Evolutionary conservation across 2,329 filamentous ascomycete genomes (phyloP).

Genomic region (Herpomyces periplanetae): DNA sequence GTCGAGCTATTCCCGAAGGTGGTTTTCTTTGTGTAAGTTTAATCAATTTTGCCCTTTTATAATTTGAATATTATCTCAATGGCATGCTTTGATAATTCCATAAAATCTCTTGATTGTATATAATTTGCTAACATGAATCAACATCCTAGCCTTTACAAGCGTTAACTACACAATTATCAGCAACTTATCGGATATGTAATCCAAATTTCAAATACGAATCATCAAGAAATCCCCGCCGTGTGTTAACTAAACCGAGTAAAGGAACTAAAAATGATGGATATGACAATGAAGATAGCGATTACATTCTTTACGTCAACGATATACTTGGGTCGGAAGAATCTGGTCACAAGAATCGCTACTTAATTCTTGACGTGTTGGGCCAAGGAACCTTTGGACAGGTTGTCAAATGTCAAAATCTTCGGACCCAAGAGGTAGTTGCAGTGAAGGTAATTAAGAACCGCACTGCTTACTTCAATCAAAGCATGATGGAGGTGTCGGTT

Average conservation of each 20-base stretch:
- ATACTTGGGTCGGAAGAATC: slow-evolving; percentile 91
- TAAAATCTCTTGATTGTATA: slow-evolving; percentile 1
- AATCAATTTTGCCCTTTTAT: background rate
- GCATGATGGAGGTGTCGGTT: slow-evolving; percentile 99
- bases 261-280: slow-evolving; percentile 94
- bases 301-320: slow-evolving; percentile 95
- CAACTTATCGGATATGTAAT: slow-evolving; percentile 93
- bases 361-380: slow-evolving; percentile 80
- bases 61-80: slow-evolving; percentile 1
- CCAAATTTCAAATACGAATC: slow-evolving; percentile 95
- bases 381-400: slow-evolving; percentile 96
- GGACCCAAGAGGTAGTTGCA: slow-evolving; percentile 88
- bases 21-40: slow-evolving; percentile 69
- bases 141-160: slow-evolving; percentile 45
- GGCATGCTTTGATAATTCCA: slow-evolving; percentile 2
- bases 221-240: slow-evolving; percentile 67
- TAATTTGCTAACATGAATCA: slow-evolving; percentile 1
- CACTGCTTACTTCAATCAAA: slow-evolving; percentile 96
- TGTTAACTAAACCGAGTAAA: slow-evolving; percentile 92
- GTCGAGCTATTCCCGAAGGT: slow-evolving; percentile 74
- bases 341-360: slow-evolving; percentile 86
- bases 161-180: slow-evolving; percentile 57
- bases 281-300: slow-evolving; percentile 95
- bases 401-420: slow-evolving; percentile 91
- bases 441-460: slow-evolving; percentile 98